Base-by-base conservation (phyloP, 106 monocot genomes). In the Dioscorea zingiberensis region DNA sequence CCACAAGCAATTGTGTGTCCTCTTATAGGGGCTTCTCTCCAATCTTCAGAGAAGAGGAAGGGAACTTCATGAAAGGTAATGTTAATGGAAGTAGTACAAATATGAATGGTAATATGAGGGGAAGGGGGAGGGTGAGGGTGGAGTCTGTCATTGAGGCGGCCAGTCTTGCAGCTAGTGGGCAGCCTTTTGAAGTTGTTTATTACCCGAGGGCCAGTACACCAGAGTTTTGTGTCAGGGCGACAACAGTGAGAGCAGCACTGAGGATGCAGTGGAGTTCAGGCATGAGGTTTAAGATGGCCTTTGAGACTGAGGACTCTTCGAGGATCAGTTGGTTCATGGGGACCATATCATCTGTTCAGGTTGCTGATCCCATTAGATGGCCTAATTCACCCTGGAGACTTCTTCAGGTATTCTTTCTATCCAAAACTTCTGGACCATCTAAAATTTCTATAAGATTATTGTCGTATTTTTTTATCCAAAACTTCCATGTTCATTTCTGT, bases 141-240 rank as follows among this genome's bases (percentile, higher is more conserved):
- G 68, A 68, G 56, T 56, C 68, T 21, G 68, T 68, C 3, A 13
- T 68, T 19, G 68, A 68, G 68, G 68, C 68, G 2, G 66, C 66
- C 16, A 17, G 7, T n/a, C 17, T 67, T 13, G 66, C 66, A 22
- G 66, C 66, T 16, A 54, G 10, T 18, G 66, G 66, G 14, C 66
- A 54, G 27, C 22, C 48, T 5, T 67, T 67, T n/a, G 66, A 53
- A n/a, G 66, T 54, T 27, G 29, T 67, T 17, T 67, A 67, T 21
- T 67, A 67, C 29, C 66, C 66, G 16, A 51, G 66, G 27, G 51
- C 66, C 11, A 54, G 68, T 32, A 66, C 66, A 27, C 68, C 68
- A 7, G 68, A 68, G 22, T 68, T 68, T 23, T 55, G 54, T 21
- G 68, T 68, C 3, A 28, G 19, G 21, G 30, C 54, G 2, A n/a